Evolutionary conservation across 139 green algal genomes (phyloP).

Genomic region (Chlorella ohadii): DNA sequence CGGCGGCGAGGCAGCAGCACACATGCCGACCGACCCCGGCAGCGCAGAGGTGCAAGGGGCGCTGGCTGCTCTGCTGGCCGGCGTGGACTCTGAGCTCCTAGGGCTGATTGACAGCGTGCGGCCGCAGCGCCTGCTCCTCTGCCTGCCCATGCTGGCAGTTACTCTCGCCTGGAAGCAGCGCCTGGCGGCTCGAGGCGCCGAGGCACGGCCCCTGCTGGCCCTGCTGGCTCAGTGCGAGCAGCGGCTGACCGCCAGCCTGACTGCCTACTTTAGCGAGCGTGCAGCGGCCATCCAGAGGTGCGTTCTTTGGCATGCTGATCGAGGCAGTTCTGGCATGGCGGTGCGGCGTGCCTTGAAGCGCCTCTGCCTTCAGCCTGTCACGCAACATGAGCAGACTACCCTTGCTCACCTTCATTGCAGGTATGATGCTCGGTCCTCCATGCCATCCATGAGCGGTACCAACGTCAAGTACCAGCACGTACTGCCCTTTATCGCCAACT

Average conservation of each 20-base stretch:
- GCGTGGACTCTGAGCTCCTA: conserved; percentile 46
- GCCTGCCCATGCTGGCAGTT: conserved; percentile 50
- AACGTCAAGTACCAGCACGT: conserved; percentile 52
- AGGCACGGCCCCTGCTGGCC: conserved; percentile 9
- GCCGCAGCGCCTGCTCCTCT: conserved; percentile 22
- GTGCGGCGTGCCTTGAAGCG: too few relatives aligned
- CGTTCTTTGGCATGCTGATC: not conserved
- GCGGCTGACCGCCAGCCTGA: conserved; percentile 11
- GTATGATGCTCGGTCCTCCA: conserved; percentile 16
- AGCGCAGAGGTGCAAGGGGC: conserved; percentile 4
- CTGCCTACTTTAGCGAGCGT: conserved; percentile 23
- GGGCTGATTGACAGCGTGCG: conserved; percentile 39
- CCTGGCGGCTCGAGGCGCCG: not conserved
- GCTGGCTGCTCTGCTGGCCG: conserved; percentile 36
- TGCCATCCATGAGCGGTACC: conserved; percentile 6
- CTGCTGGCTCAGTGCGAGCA: conserved; percentile 34
- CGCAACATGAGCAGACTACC: too few relatives aligned
- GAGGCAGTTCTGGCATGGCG: too few relatives aligned
- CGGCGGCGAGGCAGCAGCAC: not conserved
- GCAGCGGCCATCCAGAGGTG: conserved; percentile 25
- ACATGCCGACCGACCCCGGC: not conserved
- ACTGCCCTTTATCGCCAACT: conserved; percentile 61
- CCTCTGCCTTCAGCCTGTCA: too few relatives aligned
- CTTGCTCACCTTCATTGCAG: too few relatives aligned
- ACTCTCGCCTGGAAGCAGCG: conserved; percentile 39